phyloP scores from a whole-genome alignment of 495 filamentous ascomycete species.

The Trichoderma orchidacearum region DNA sequence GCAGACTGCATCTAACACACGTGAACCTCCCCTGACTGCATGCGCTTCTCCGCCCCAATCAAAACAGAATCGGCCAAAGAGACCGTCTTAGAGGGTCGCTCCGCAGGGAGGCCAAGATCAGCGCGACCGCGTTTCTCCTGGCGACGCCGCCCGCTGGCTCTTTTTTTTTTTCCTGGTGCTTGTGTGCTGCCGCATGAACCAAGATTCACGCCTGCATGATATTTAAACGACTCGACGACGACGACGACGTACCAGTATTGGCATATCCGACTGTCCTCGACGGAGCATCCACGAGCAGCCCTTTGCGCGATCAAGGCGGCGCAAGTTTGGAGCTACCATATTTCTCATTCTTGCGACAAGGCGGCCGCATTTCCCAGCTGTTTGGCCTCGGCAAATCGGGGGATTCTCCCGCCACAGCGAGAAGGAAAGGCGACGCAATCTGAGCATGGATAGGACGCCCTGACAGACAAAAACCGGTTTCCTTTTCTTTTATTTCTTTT shows the following conservation, averaged over 20 bases:
- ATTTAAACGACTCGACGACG: not conserved
- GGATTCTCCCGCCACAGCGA: not conserved
- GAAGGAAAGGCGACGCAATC: not conserved
- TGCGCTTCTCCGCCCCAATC: not conserved
- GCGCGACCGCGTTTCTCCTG: constrained; percentile 1
- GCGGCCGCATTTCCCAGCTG: not conserved
- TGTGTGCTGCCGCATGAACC: no score
- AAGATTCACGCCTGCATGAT: no score
- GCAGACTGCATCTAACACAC: not conserved
- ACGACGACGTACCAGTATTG: not conserved
- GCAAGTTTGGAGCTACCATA: not conserved
- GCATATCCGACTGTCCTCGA: not conserved
- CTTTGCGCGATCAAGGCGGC: not conserved
- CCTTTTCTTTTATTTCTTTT: not conserved
- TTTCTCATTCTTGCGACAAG: not conserved
- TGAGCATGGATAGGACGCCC: not conserved
- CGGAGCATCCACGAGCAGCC: not conserved
- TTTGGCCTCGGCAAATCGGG: not conserved
- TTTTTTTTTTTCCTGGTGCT: not conserved
- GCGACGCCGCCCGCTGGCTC: not conserved
- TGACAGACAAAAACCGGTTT: not conserved
- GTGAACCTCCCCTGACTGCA: not conserved
- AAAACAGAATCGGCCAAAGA: not conserved
- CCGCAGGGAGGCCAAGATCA: not conserved
- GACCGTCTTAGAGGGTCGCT: not conserved